Conservation (phyloP, 2,329 filamentous ascomycete genomes). For the Ceratocystis lukuohia region DNA sequence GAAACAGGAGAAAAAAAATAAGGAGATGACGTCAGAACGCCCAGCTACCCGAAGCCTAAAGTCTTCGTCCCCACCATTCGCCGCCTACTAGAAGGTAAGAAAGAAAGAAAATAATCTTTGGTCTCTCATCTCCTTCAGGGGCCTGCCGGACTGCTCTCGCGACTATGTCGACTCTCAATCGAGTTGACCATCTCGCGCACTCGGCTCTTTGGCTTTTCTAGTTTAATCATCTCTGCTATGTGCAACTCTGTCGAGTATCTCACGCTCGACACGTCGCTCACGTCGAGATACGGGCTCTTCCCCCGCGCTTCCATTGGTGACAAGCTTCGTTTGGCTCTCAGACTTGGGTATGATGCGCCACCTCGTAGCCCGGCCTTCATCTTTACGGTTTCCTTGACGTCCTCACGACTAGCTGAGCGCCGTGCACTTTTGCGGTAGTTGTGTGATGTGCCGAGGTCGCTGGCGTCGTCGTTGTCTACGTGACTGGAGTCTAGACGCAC, state of each 20-base stretch:
- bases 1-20: slow-evolving; percentile 9
- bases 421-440: not conserved
- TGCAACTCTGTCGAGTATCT: slow-evolving; percentile 14
- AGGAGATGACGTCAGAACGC: not conserved
- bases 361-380: slow-evolving; percentile 2
- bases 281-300: slow-evolving; percentile 13
- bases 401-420: not conserved
- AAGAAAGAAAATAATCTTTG: slow-evolving; percentile 1
- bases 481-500: not conserved
- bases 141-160: slow-evolving; percentile 30
- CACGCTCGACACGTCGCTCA: slow-evolving; percentile 12
- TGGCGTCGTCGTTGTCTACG: slow-evolving; percentile 2
- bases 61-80: not conserved
- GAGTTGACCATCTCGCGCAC: slow-evolving; percentile 44
- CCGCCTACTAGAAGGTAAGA: not conserved
- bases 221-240: slow-evolving; percentile 36
- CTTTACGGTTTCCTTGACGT: not conserved
- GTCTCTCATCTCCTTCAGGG: not conserved
- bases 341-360: not conserved
- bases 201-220: slow-evolving; percentile 32
- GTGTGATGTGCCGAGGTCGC: slow-evolving; percentile 5
- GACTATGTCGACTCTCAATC: slow-evolving; percentile 35
- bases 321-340: slow-evolving; percentile 10
- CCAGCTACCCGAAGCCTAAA: not conserved
- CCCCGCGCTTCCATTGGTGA: slow-evolving; percentile 12